Base-by-base conservation (phyloP, 176 grass and related monocot genomes). In the Rhynchospora pubera region DNA sequence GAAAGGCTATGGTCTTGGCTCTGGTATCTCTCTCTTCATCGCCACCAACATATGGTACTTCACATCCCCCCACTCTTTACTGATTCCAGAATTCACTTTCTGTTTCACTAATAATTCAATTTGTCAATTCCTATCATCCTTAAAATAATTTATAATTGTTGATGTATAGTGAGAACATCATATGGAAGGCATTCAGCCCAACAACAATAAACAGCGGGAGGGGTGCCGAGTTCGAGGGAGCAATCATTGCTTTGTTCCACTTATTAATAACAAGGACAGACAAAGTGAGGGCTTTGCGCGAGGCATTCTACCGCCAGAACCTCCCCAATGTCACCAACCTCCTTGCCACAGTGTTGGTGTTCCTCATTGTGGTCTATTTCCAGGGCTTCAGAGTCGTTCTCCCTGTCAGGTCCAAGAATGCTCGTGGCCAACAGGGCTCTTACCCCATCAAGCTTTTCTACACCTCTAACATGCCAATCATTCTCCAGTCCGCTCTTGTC, bases 391-490 rank as follows among this genome's bases (percentile, higher is more conserved):
- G 90, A 70, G 95, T 94, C 68, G 95, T 98, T 66, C 89, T 98
- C 48, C 92, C 95, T 79, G 95, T 98, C 56, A 98, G 92, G 67
- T 94, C 92, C 55, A 98, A 91, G 69, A 98, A 94, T 85, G 95
- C 92, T 24, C 90, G 95, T 63, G 95, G 92, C 4, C 95, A 98
- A 78, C 95, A 98, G 83, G 95, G 95, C 21, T 98, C 92, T 21
- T 98, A 98, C 81, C 95, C 95, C 46, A 98, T 98, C 85, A 98
- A 98, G 86, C 82, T 98, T 58, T 98, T 98, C 74, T 98, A 94
- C 79, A 98, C 95, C 67, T 94, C 90, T 12, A 98, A 98, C 78
- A 94, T 98, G 95, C 95, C 92, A 68, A 98, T 98, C 67, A 98
- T 94, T 85, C 82, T 98, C 63, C 95, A 98, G 81, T 94, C 92